Conservation (phyloP, 2,329 filamentous ascomycete genomes). For the Thelonectria rubi region DNA sequence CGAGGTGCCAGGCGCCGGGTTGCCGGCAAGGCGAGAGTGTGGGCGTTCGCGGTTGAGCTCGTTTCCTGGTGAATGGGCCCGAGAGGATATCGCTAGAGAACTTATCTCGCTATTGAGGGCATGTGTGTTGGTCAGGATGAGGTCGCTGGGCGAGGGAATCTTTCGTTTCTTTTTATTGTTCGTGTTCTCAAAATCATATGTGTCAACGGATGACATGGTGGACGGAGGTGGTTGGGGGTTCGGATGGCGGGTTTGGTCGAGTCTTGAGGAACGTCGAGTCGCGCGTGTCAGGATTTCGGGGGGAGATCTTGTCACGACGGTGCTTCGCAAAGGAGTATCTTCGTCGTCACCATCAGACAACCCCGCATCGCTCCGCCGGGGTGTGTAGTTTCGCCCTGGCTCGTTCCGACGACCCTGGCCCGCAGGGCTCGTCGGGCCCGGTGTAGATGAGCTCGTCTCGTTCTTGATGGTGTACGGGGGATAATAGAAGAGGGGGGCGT, state of each 20-base stretch:
- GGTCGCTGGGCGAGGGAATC: constrained; percentile 87
- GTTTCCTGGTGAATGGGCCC: constrained; percentile 40
- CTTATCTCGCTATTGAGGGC: constrained; percentile 53
- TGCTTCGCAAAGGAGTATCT: constrained; percentile 51
- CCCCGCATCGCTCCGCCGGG: constrained; percentile 51
- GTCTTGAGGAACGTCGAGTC: constrained; percentile 54
- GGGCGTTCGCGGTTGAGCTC: constrained; percentile 43
- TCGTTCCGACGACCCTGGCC: constrained; percentile 40
- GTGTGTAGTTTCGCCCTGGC: constrained; percentile 36
- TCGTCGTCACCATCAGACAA: constrained; percentile 71
- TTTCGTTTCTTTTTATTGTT: constrained; percentile 99
- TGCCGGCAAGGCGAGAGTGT: constrained; percentile 39
- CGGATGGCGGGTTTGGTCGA: constrained; percentile 55
- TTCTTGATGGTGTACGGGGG: constrained; percentile 65
- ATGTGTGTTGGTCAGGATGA: constrained; percentile 58
- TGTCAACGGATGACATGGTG: constrained; percentile 77
- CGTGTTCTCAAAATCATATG: constrained; percentile 97
- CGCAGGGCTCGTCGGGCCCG: constrained; percentile 33
- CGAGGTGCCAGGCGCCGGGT: constrained; percentile 57
- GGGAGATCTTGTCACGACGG: constrained; percentile 56
- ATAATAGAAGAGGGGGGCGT: constrained; percentile 75
- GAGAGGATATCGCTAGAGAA: constrained; percentile 40
- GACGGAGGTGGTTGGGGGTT: constrained; percentile 70
- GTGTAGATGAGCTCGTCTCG: constrained; percentile 45
- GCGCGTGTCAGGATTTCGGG: constrained; percentile 57